Base-by-base conservation (phyloP, 139 green algal genomes). In the Gonium pectorale region DNA sequence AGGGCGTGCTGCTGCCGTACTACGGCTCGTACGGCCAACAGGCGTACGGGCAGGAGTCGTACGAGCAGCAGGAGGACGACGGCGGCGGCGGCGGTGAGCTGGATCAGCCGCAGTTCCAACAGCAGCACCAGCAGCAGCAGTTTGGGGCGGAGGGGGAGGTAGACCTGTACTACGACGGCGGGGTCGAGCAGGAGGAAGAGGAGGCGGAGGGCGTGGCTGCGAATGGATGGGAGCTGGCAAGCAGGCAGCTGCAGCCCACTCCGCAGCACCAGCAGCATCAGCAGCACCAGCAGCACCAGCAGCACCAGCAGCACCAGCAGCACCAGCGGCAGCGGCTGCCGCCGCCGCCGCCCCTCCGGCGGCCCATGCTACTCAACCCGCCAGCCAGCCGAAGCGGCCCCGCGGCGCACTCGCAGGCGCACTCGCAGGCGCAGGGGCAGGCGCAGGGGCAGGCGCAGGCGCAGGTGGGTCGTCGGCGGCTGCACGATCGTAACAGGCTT, bases 291-390 rank as follows among this genome's bases (percentile, higher is more conserved):
- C 35, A 27, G 29, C 33, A 33, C 37, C 44, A 26, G 24, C 5
- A 38, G 3, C 24, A 38, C 26, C 11, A 26, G 43, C 21, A 41
- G 60, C 60, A 63, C 31, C 60, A 51, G 62, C 60, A 70, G 77
- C 33, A 31, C 37, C 19, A 51, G 66, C 5, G 33, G 66, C 13
- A 37, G 66, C 66, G 27, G 40, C 37, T 33, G 35, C 49, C 29
- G 71, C 54, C 24, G 54, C 60, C 27, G 77, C 60, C n/a, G 62
- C 77, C 41, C 2, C n/a, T 51, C 37, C 46, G 41, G 77, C 60
- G 60, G 62, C 60, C 49, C 24, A 52, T 64, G 60, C 38, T 74
- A 17, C 40, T 83, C 0, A 73, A 74, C 46, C 77, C 62, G 43
- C 74, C 74, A 0, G 40, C 56, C 3, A 19, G 31, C 29, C 77